These are phyloP conservation scores for Metschnikowia vanudenii DNA, from an alignment of 805 yeast species.

Conservation along the genomic window DNA sequence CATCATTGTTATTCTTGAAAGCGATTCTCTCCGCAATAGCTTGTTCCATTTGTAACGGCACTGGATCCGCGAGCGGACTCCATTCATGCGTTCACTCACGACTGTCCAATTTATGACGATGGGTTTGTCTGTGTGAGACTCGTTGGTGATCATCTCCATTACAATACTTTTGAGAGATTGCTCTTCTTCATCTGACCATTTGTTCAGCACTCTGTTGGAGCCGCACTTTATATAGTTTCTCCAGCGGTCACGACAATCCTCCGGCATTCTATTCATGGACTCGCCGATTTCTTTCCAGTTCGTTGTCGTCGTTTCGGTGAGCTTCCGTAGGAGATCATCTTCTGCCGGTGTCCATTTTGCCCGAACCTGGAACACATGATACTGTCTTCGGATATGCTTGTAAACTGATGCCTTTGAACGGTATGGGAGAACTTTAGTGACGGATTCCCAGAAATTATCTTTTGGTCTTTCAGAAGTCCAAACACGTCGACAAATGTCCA, in stretches of 20 bases:
- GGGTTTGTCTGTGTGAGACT: conserved; percentile 17
- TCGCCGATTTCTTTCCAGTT: conserved; percentile 88
- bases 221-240: conserved; percentile 95
- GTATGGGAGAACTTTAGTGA: conserved; percentile 76
- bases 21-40: conserved; percentile 56
- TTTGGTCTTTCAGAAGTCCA: conserved; percentile 85
- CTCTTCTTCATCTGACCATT: conserved; percentile 81
- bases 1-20: conserved; percentile 33
- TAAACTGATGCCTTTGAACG: conserved; percentile 87
- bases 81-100: conserved; percentile 87
- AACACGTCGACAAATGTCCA: conserved; percentile 75
- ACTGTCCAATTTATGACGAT: conserved; percentile 83
- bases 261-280: conserved; percentile 89
- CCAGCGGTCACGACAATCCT: conserved; percentile 96
- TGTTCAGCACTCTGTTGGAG: conserved; percentile 64
- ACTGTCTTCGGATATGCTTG: conserved; percentile 87
- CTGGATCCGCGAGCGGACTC: conserved; percentile 85
- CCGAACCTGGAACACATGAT: conserved; percentile 81
- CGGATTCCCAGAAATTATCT: conserved; percentile 86
- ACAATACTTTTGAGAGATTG: conserved; percentile 55
- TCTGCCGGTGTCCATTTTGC: conserved; percentile 90
- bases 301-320: conserved; percentile 68
- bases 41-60: conserved; percentile 96
- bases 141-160: conserved; percentile 41
- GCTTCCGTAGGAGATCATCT: conserved; percentile 61